Conservation (phyloP, 192 early-diverging fungal species). For the Podila epicladia region DNA sequence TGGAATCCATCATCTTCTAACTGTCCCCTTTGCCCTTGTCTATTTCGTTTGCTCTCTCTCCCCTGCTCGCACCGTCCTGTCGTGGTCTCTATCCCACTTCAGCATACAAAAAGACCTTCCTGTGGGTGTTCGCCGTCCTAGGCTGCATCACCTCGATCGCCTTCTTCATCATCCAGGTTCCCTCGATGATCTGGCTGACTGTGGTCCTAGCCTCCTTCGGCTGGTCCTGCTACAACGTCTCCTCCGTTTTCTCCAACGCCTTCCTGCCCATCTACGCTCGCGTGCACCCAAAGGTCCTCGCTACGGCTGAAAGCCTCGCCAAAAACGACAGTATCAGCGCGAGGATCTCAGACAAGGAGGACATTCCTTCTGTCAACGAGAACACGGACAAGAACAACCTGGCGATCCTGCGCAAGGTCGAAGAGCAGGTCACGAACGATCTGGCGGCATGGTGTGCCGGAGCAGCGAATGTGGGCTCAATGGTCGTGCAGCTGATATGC, state of each 20-base stretch:
- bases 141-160: slow-evolving; percentile 35
- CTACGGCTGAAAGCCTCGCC: slow-evolving; percentile 11
- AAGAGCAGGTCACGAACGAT: slow-evolving; percentile 50
- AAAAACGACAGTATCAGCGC: background rate
- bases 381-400: too few species aligned
- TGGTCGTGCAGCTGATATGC: slow-evolving; percentile 16
- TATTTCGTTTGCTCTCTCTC: background rate
- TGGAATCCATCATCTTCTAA: background rate
- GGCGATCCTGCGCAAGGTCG: slow-evolving; percentile 16
- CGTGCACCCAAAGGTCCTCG: slow-evolving; percentile 51
- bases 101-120: slow-evolving; percentile 34
- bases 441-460: slow-evolving; percentile 53
- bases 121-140: slow-evolving; percentile 43
- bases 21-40: background rate
- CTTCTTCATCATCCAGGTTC: slow-evolving; percentile 28
- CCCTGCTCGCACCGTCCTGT: background rate
- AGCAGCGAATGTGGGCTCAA: slow-evolving; percentile 27
- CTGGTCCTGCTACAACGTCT: slow-evolving; percentile 56
- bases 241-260: slow-evolving; percentile 61
- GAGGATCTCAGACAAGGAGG: background rate
- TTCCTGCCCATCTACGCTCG: slow-evolving; percentile 59
- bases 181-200: slow-evolving; percentile 23
- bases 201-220: slow-evolving; percentile 25
- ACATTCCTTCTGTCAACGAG: too few species aligned
- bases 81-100: background rate